Evolutionary conservation across 306 rosid species (phyloP).

Genomic region (Cucurbita moschata): DNA sequence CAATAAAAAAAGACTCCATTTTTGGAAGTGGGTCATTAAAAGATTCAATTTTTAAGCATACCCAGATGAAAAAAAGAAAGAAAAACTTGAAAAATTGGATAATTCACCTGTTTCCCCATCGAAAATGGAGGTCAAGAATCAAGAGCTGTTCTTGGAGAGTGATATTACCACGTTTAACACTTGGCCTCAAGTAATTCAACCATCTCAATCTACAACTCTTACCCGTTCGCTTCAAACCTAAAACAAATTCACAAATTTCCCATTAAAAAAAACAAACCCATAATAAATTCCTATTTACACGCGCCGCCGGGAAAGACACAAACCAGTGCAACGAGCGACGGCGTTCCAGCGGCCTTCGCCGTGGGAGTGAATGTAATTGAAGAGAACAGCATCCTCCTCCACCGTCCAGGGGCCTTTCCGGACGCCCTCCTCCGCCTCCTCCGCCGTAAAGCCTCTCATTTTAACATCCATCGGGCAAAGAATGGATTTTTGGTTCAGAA

Average conservation of each 20-base stretch:
- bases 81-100: background rate
- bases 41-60: background rate
- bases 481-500: too few species aligned
- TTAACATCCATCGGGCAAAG: background rate
- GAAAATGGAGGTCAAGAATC: constrained; percentile 34
- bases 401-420: constrained; percentile 35
- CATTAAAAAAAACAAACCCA: background rate
- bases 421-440: constrained; percentile 3
- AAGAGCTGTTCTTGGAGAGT: constrained; percentile 35
- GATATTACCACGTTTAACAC: constrained; percentile 27
- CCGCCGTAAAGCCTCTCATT: background rate
- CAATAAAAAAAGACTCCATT: background rate
- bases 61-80: background rate
- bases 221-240: constrained; percentile 31
- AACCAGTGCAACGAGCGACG: constrained; percentile 24
- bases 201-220: constrained; percentile 36
- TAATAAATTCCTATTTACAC: too few species aligned
- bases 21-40: background rate
- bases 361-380: constrained; percentile 15
- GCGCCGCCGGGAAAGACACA: background rate
- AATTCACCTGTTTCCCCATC: constrained; percentile 31
- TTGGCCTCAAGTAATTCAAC: constrained; percentile 34
- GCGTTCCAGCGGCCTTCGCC: constrained; percentile 44
- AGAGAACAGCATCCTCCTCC: constrained; percentile 25
- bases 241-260: background rate